Conservation (phyloP, 2,329 filamentous ascomycete species). For the Scedosporium boydii region DNA sequence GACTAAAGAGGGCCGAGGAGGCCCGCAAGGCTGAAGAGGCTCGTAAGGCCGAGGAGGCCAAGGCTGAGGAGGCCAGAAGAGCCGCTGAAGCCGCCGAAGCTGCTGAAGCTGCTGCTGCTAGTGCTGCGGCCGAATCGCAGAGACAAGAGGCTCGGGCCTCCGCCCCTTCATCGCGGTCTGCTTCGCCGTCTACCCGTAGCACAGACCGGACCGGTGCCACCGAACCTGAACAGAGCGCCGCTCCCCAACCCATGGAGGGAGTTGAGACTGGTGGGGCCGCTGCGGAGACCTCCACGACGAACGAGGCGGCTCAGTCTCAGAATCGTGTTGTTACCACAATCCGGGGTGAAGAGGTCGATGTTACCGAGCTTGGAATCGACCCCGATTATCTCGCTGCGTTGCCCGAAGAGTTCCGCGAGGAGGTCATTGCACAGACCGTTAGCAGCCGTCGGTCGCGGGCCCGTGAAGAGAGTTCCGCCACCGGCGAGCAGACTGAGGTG, state of each 20-base stretch:
- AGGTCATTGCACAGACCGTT: constrained; percentile 87
- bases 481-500: constrained; percentile 72
- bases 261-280: constrained; percentile 46
- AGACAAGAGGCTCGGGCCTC: neutral
- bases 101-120: neutral
- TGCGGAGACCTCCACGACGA: constrained; percentile 15
- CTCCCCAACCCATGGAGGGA: constrained; percentile 58
- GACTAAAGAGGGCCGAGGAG: constrained; percentile 57
- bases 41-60: neutral
- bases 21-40: constrained; percentile 50
- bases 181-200: neutral
- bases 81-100: neutral
- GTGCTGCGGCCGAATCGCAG: neutral
- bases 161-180: constrained; percentile 13
- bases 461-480: constrained; percentile 52
- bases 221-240: constrained; percentile 21
- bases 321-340: constrained; percentile 69
- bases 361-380: constrained; percentile 91
- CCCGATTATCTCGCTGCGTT: constrained; percentile 90
- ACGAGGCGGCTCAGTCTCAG: neutral
- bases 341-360: constrained; percentile 78
- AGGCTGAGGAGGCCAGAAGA: constrained; percentile 16
- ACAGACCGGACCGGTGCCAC: neutral
- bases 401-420: constrained; percentile 92
- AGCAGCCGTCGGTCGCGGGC: constrained; percentile 75